These are phyloP conservation scores for Xylaria curta DNA, from an alignment of 495 filamentous ascomycete genomes.

Conservation along the genomic window DNA sequence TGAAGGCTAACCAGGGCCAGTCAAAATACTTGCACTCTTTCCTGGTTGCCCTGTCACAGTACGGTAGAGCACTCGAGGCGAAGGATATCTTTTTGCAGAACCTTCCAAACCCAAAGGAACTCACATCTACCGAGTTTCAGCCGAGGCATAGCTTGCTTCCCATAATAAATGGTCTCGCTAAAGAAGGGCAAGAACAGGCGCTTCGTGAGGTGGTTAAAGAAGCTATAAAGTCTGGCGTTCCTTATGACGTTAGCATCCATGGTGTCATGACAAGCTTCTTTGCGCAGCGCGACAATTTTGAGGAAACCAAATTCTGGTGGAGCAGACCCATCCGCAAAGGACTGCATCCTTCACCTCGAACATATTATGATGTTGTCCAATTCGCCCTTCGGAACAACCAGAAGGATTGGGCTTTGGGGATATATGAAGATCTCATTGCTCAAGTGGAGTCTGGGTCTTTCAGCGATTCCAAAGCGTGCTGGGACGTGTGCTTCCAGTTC, in stretches of 20 bases:
- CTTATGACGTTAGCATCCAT: constrained; percentile 49
- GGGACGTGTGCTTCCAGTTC: constrained; percentile 78
- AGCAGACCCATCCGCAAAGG: constrained; percentile 57
- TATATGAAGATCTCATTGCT: constrained; percentile 65
- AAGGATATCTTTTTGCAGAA: constrained; percentile 56
- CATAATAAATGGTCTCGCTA: constrained; percentile 70
- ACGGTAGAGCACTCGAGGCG: constrained; percentile 66
- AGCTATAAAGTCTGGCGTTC: constrained; percentile 40
- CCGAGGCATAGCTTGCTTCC: constrained; percentile 54
- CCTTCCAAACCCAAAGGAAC: constrained; percentile 30
- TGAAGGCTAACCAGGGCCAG: neutral
- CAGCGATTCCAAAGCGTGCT: constrained; percentile 52
- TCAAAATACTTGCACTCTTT: constrained; percentile 54
- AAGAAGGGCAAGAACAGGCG: constrained; percentile 64
- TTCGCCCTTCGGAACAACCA: constrained; percentile 61
- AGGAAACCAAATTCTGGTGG: constrained; percentile 69
- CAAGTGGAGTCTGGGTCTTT: constrained; percentile 42
- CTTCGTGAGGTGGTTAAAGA: constrained; percentile 51
- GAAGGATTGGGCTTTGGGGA: constrained; percentile 64
- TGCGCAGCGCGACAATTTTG: constrained; percentile 54
- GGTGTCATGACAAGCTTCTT: constrained; percentile 60
- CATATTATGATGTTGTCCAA: constrained; percentile 59
- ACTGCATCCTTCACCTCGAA: constrained; percentile 47
- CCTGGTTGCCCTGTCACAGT: constrained; percentile 62
- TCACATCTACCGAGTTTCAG: constrained; percentile 37